Base-by-base conservation (phyloP, 2,329 filamentous ascomycete genomes). In the Lachnellula subtilissima region DNA sequence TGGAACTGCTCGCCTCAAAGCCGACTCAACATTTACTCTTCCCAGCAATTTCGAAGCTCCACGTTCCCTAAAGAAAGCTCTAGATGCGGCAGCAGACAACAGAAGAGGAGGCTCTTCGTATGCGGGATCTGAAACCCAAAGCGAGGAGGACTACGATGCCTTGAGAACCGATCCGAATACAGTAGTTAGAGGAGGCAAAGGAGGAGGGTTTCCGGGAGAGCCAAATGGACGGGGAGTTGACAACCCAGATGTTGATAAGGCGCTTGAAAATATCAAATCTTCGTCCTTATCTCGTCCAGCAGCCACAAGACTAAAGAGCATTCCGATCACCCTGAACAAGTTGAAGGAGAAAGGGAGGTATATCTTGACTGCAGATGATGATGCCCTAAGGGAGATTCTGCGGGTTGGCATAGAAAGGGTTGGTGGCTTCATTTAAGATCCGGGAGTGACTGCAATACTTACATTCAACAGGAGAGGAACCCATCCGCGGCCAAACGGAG, bases 91-190 rank as follows among this genome's bases (percentile, higher is more conserved):
- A 15, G 48, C 50, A 5, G 48, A 36, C 35, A 48, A 40, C 15
- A 37, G 55, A 17, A 45, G 55, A 47, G 54, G 50, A 5, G 61
- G 45, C 17, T 58, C 54, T 17, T 53, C 58, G 19, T 59, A 63
- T 22, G 58, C 48, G 6, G 50, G 58, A 9, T 63, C 64, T 12
- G 66, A 68, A 39, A 65, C 49, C 46, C 55, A 60, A 15, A 67
- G 66, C 23, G 64, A 69, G 52, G 67, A 69, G 52, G 66, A 69
- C 46, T 69, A 69, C 43, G 67, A 69, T 58, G 52, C 63, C 6
- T 36, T 69, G 15, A 63, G 52, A 42, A 65, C 59, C 45, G 65
- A 69, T 50, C 65, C 63, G 2, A 56, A 48, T 32, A 55, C 65
- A 22, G 59, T 69, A 5, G 53, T 67, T 57, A 50, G 65, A 67